phyloP scores from a whole-genome alignment of 2,329 filamentous ascomycete species.

The Epichloe glyceriae region DNA sequence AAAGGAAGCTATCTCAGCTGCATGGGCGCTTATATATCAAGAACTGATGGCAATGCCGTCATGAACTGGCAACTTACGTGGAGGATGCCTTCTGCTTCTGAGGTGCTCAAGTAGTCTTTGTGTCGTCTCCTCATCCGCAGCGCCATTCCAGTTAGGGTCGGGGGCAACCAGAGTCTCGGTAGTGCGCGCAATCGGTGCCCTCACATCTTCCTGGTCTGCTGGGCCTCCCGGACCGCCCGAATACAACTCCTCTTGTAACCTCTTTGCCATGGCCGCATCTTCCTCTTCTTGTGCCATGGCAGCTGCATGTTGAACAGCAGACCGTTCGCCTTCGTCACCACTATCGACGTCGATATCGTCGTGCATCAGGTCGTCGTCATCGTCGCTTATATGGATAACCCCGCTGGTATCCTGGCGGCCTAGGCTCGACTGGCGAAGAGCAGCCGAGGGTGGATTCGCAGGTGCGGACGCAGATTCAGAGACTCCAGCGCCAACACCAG shows the following conservation, averaged over 20 bases:
- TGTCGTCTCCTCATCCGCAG: constrained; percentile 35
- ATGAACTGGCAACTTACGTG: constrained; percentile 16
- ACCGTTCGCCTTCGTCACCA: constrained; percentile 25
- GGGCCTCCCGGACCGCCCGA: constrained; percentile 32
- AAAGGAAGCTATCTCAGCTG: not conserved
- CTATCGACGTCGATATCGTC: constrained; percentile 22
- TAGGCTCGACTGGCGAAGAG: constrained; percentile 15
- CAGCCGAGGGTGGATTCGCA: constrained; percentile 15
- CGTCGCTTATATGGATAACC: constrained; percentile 63
- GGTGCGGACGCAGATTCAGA: constrained; percentile 8
- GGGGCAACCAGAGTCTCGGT: constrained; percentile 85
- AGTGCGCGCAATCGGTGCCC: constrained; percentile 81
- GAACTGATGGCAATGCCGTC: not conserved
- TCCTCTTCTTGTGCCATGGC: constrained; percentile 57
- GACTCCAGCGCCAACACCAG: constrained; percentile 22
- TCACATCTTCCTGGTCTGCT: constrained; percentile 47
- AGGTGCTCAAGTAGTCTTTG: constrained; percentile 54
- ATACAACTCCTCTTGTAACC: constrained; percentile 87
- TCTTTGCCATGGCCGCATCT: constrained; percentile 84
- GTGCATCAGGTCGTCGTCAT: constrained; percentile 43
- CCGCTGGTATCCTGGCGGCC: constrained; percentile 23
- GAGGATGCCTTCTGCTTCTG: constrained; percentile 28
- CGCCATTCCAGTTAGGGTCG: constrained; percentile 30
- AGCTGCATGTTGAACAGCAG: constrained; percentile 26
- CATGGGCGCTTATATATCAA: not conserved